A percentile compares a stretch with the other conserved stretches of the same genome.
These are phyloP conservation scores for Pueraria montana DNA, from an alignment of 306 rosid genomes.

Conservation along the genomic window DNA sequence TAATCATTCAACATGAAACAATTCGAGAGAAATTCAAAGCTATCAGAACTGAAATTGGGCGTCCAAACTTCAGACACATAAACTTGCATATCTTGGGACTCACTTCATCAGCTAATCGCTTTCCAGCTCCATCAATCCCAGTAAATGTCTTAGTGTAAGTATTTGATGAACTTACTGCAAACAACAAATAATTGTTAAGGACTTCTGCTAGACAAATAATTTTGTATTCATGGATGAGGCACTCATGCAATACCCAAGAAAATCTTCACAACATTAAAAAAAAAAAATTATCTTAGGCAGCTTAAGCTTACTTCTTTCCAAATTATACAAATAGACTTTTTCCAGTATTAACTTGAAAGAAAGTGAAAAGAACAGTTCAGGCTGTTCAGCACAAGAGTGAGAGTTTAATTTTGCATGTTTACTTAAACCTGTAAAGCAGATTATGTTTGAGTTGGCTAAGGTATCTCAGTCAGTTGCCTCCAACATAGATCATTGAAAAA, in stretches of 20 bases:
- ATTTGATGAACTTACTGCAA: conserved; percentile 93
- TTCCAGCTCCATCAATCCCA: conserved; percentile 98
- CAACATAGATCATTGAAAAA: conserved; percentile 1
- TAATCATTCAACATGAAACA: conserved; percentile 43
- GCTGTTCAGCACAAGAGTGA: conserved; percentile 28
- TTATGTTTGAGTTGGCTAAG: conserved; percentile 36
- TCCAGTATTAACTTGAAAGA: conserved; percentile 8
- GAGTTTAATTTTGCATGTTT: conserved; percentile 34
- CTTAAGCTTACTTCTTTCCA: conserved; percentile 28
- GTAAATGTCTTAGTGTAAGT: conserved; percentile 82
- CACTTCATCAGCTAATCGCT: conserved; percentile 94
- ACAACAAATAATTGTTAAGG: conserved; percentile 46
- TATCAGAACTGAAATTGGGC: conserved; percentile 21
- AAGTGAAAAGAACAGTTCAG: conserved; percentile 21
- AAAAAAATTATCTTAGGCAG: conserved; percentile 35
- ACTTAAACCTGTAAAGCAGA: conserved; percentile 29
- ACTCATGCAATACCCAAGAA: conserved; percentile 29
- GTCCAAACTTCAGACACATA: conserved; percentile 37
- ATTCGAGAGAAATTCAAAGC: conserved; percentile 44
- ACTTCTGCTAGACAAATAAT: conserved; percentile 31
- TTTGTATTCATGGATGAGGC: conserved; percentile 42
- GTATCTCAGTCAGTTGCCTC: conserved; percentile 12
- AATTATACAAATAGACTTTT: conserved; percentile 37
- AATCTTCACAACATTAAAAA: conserved; percentile 17
- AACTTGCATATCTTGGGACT: conserved; percentile 52